These are phyloP conservation scores for Ogataea paraovalis DNA, from an alignment of 805 yeast genomes.

Conservation along the genomic window DNA sequence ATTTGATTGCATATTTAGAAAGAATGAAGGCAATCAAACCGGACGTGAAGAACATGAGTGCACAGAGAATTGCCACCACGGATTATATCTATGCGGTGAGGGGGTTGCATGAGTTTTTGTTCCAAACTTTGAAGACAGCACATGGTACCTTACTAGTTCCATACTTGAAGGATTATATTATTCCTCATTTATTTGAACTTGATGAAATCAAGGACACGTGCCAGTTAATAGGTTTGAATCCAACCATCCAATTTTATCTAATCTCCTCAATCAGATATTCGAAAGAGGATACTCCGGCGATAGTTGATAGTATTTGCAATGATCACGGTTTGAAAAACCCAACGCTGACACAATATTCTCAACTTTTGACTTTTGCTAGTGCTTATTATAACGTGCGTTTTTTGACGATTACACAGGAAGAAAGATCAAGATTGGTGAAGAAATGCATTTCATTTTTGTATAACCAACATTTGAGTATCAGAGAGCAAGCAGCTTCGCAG, in stretches of 20 bases:
- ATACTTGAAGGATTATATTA: slow-evolving; percentile 45
- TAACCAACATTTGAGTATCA: slow-evolving; percentile 65
- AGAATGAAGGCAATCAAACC: slow-evolving; percentile 36
- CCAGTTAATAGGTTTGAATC: slow-evolving; percentile 58
- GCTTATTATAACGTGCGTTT: slow-evolving; percentile 67
- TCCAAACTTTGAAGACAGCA: slow-evolving; percentile 49
- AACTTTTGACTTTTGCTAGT: slow-evolving; percentile 67
- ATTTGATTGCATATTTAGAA: slow-evolving; percentile 42
- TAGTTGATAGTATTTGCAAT: slow-evolving; percentile 41
- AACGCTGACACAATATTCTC: slow-evolving; percentile 58
- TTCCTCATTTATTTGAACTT: slow-evolving; percentile 67
- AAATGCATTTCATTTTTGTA: slow-evolving; percentile 51
- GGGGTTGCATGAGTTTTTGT: slow-evolving; percentile 60
- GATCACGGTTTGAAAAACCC: slow-evolving; percentile 35
- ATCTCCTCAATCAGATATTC: slow-evolving; percentile 48
- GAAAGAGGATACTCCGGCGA: slow-evolving; percentile 35
- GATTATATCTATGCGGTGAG: slow-evolving; percentile 61
- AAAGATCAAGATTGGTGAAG: slow-evolving; percentile 47
- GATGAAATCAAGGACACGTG: slow-evolving; percentile 76
- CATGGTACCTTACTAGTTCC: slow-evolving; percentile 51
- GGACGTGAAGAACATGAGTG: slow-evolving; percentile 32
- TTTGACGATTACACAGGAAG: slow-evolving; percentile 44
- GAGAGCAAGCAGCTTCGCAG: slow-evolving; percentile 68
- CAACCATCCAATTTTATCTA: slow-evolving; percentile 42
- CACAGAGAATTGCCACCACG: slow-evolving; percentile 57